phyloP scores from a whole-genome alignment of 1,284 basidiomycete species.

The Xerocomus amazonicus region DNA sequence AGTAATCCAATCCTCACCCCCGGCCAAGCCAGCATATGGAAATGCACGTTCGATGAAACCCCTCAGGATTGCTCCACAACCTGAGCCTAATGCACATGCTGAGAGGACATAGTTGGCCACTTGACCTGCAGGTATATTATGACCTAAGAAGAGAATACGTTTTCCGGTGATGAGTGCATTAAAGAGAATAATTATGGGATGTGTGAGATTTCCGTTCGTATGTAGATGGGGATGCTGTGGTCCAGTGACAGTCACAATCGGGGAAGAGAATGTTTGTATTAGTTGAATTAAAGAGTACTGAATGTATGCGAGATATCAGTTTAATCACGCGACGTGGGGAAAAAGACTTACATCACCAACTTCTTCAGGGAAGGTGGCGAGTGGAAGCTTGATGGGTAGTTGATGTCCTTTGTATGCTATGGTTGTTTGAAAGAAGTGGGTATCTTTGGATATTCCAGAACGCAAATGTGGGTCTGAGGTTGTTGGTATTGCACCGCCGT shows the following conservation, averaged over 20 bases:
- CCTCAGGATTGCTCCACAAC: conserved; percentile 79
- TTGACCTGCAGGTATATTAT: conserved; percentile 79
- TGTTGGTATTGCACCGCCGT: conserved; percentile 34
- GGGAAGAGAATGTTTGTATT: conserved; percentile 81
- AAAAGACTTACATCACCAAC: conserved; percentile 81
- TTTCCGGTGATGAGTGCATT: conserved; percentile 94
- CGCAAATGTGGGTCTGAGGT: conserved; percentile 43
- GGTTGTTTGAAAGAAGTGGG: conserved; percentile 87
- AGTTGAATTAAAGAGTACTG: conserved; percentile 93
- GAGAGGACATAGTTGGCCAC: conserved; percentile 90
- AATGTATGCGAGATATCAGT: conserved; percentile 9
- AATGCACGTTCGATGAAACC: conserved; percentile 89
- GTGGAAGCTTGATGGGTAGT: conserved; percentile 83
- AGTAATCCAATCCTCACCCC: conserved; percentile 85
- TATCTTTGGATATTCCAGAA: conserved; percentile 72
- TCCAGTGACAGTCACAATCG: conserved; percentile 60
- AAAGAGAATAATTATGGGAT: conserved; percentile 91
- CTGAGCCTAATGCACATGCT: conserved; percentile 88
- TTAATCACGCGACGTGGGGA: neutral
- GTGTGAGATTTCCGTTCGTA: conserved; percentile 85
- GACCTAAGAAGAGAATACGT: conserved; percentile 90
- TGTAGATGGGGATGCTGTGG: conserved; percentile 91
- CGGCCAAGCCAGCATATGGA: conserved; percentile 89
- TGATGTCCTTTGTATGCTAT: conserved; percentile 78
- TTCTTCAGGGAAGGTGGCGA: conserved; percentile 87